Percentiles rank a stretch among this genome's conserved stretches.
phyloP scores from a whole-genome alignment of 1,284 basidiomycete species.

The Bondarzewia mesenterica region DNA sequence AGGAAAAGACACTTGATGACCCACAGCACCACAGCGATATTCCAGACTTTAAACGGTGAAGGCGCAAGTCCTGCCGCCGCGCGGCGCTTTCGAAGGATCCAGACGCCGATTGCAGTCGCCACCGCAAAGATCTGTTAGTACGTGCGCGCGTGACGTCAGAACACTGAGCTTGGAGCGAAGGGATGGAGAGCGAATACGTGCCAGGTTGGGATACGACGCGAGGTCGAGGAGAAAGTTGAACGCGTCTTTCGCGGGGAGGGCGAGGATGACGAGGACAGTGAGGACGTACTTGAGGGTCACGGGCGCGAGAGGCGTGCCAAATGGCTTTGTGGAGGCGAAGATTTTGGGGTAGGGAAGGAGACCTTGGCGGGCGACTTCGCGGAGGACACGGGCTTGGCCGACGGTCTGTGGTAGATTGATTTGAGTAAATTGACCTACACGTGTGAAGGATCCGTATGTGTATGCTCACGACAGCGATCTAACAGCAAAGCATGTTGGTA shows the following conservation, averaged over 20 bases:
- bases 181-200: neutral
- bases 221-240: slow-evolving; percentile 53
- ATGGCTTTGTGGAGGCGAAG: slow-evolving; percentile 36
- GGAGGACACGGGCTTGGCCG: slow-evolving; percentile 37
- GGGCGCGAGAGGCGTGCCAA: slow-evolving; percentile 37
- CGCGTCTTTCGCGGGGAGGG: slow-evolving; percentile 34
- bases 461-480: slow-evolving; percentile 19
- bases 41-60: slow-evolving; percentile 10
- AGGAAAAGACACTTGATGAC: slow-evolving; percentile 11
- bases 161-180: too few species aligned
- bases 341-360: slow-evolving; percentile 34
- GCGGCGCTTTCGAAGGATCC: slow-evolving; percentile 11
- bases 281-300: slow-evolving; percentile 39
- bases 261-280: slow-evolving; percentile 44
- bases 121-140: slow-evolving; percentile 8
- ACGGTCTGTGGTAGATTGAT: slow-evolving; percentile 22
- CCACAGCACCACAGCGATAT: slow-evolving; percentile 9
- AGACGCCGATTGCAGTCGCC: slow-evolving; percentile 12
- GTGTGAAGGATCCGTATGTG: neutral
- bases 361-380: slow-evolving; percentile 31
- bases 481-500: neutral
- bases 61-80: slow-evolving; percentile 7
- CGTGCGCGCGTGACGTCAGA: neutral
- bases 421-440: slow-evolving; percentile 6
- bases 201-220: slow-evolving; percentile 7